These are phyloP conservation scores for Naganishia albida DNA, from an alignment of 1,284 basidiomycete genomes.

Conservation along the genomic window DNA sequence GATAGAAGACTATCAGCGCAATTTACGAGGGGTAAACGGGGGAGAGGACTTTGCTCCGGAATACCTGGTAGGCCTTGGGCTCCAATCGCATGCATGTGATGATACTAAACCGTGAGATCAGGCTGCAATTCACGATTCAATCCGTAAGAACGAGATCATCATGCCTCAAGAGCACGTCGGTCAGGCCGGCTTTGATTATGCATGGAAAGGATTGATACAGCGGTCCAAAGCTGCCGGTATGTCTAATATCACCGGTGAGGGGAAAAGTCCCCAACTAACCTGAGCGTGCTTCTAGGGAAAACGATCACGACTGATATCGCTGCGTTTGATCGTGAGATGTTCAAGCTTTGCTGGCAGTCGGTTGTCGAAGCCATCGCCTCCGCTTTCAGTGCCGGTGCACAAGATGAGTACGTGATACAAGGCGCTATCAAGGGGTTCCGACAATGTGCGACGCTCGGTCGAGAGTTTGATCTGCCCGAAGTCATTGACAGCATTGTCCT, in stretches of 20 bases:
- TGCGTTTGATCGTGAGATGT: slow-evolving; percentile 88
- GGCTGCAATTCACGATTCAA: slow-evolving; percentile 86
- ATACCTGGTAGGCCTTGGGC: slow-evolving; percentile 68
- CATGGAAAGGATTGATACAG: slow-evolving; percentile 92
- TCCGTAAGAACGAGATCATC: slow-evolving; percentile 90
- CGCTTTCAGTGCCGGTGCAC: slow-evolving; percentile 85
- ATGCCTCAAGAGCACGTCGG: slow-evolving; percentile 98
- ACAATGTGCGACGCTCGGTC: slow-evolving; percentile 91
- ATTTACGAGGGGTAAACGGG: slow-evolving; percentile 90
- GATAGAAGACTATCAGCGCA: slow-evolving; percentile 88
- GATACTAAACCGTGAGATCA: not conserved
- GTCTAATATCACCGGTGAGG: slow-evolving; percentile 36
- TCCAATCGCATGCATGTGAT: not conserved
- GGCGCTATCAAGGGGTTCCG: slow-evolving; percentile 91
- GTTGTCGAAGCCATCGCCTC: slow-evolving; percentile 87
- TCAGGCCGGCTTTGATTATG: slow-evolving; percentile 95
- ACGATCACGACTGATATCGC: slow-evolving; percentile 77
- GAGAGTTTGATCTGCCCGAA: slow-evolving; percentile 83
- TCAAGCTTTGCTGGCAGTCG: slow-evolving; percentile 86
- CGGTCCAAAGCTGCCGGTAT: slow-evolving; percentile 76
- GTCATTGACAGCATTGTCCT: slow-evolving; percentile 96
- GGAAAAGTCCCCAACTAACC: slow-evolving; percentile 6
- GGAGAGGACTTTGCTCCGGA: slow-evolving; percentile 79
- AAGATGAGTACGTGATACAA: slow-evolving; percentile 95
- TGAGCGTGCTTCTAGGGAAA: slow-evolving; percentile 59